Percentiles rank a stretch among this genome's conserved stretches.
These are phyloP conservation scores for Brachypodium distachyon DNA, from an alignment of 202 grass and related monocot species.

Conservation along the genomic window DNA sequence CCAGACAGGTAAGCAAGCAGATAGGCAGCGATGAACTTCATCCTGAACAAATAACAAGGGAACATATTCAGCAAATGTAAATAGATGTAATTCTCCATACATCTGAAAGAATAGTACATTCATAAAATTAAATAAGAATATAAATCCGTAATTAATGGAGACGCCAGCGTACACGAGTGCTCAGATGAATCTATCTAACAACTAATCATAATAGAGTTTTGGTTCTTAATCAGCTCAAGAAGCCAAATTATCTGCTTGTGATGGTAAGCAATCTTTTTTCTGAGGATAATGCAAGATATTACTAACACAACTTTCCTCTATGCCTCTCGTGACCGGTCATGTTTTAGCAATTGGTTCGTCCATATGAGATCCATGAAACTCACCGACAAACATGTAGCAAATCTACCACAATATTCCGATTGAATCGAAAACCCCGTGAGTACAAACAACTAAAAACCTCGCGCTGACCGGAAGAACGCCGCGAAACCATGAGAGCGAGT, in stretches of 20 bases:
- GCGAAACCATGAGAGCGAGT: background rate
- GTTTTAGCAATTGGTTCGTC: background rate
- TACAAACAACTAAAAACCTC: background rate
- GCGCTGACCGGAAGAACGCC: background rate
- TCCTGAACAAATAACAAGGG: constrained; percentile 30
- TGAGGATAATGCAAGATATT: too few relatives aligned
- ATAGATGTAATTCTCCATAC: background rate
- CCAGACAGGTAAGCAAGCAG: constrained; percentile 61
- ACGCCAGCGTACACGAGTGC: too few relatives aligned
- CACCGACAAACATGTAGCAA: background rate
- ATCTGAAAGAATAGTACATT: background rate
- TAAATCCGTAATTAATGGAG: too few relatives aligned
- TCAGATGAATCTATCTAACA: too few relatives aligned
- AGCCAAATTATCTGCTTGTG: background rate
- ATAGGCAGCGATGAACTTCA: constrained; percentile 79
- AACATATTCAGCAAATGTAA: background rate
- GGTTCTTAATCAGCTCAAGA: too few relatives aligned
- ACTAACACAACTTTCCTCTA: too few relatives aligned
- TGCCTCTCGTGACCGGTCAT: too few relatives aligned
- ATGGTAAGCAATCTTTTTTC: too few relatives aligned
- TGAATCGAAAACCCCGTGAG: background rate
- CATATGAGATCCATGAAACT: background rate
- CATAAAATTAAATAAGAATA: too few relatives aligned
- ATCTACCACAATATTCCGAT: background rate
- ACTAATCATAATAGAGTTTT: too few relatives aligned